Evolutionary conservation across 148 eudicot genomes (phyloP), one percentile per base, ranked within the genome.

Genomic region (Diospyros kaki): DNA sequence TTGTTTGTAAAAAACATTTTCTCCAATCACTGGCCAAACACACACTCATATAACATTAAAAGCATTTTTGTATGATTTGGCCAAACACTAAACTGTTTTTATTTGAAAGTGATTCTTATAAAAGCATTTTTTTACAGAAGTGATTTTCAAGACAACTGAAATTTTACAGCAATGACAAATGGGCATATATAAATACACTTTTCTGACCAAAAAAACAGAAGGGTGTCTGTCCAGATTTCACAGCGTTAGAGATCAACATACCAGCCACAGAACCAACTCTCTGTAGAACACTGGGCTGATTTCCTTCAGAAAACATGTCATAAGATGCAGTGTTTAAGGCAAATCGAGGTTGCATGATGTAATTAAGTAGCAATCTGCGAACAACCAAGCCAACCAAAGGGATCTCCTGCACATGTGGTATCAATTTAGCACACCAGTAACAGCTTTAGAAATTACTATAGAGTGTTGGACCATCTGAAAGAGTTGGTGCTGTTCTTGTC

Each of bases 211-310:
- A 28, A 28, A 28, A 28, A 28, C 28, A 28, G 28, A 28, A 28
- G 28, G 28, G 28, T 28, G 28, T 28, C 28, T 28, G 28, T 28
- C 28, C 0, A 28, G 28, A 28, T 28, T 28, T 28, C 28, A 28
- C 28, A 28, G 28, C 28, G 0, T 28, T 28, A 28, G 28, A 12
- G 38, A 78, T 63, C 53, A 52, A 10, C 72, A 56, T 87, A 93
- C 98, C 98, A 67, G 98, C 97, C 52, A 86, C 96, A 72, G 92
- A 88, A 2, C 98, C 88, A 81, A 93, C 91, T 89, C 89, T 89
- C 69, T 90, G 88, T 73, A 91, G 80, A 70, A 91, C 98, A 68
- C 94, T 90, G 75, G 83, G 83, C 74, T 84, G 91, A 83, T 77
- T 83, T 71, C 81, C 91, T 63, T 87, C 92, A 72, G 90, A 76